phyloP scores from a whole-genome alignment of 2,329 filamentous ascomycete species.

The Lanzia echinophila region DNA sequence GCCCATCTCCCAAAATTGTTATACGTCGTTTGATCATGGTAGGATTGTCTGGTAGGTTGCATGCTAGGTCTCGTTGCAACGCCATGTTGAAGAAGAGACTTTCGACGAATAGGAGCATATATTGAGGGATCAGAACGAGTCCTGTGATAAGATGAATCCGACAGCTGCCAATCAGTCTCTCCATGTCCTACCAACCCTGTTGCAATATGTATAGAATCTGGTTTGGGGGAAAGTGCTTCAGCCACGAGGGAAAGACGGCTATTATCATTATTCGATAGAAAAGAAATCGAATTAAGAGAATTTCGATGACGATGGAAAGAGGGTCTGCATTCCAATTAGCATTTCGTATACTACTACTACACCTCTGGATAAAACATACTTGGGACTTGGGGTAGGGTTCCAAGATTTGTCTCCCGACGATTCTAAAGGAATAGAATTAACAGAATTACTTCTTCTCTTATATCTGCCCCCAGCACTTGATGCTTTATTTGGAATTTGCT shows the following conservation, averaged over 20 bases:
- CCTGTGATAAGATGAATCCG: conserved; percentile 8
- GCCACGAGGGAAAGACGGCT: conserved; percentile 25
- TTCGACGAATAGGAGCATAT: conserved; percentile 25
- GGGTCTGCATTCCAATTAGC: conserved; percentile 1
- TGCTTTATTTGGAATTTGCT: background rate
- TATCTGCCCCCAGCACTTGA: background rate
- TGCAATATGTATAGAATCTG: conserved; percentile 8
- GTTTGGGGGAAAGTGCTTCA: conserved; percentile 18
- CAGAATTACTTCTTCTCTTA: conserved; percentile 8
- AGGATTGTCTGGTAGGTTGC: conserved; percentile 1
- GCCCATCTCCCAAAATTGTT: conserved; percentile 4
- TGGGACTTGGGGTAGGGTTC: background rate
- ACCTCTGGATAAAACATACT: background rate
- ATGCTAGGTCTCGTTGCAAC: conserved; percentile 26
- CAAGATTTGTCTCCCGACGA: background rate
- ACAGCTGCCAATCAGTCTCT: conserved; percentile 6
- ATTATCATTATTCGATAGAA: conserved; percentile 11
- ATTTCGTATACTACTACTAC: background rate
- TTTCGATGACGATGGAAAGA: conserved; percentile 14
- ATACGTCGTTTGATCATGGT: conserved; percentile 8
- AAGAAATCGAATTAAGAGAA: conserved; percentile 20
- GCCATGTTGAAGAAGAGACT: conserved; percentile 28
- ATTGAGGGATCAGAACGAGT: conserved; percentile 20
- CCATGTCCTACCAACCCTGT: conserved; percentile 2
- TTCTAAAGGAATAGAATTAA: conserved; percentile 1